Percentiles rank a stretch among this genome's conserved stretches.
These are phyloP conservation scores for Suillus fuscotomentosus DNA, from an alignment of 768 basidiomycete genomes.

Conservation along the genomic window DNA sequence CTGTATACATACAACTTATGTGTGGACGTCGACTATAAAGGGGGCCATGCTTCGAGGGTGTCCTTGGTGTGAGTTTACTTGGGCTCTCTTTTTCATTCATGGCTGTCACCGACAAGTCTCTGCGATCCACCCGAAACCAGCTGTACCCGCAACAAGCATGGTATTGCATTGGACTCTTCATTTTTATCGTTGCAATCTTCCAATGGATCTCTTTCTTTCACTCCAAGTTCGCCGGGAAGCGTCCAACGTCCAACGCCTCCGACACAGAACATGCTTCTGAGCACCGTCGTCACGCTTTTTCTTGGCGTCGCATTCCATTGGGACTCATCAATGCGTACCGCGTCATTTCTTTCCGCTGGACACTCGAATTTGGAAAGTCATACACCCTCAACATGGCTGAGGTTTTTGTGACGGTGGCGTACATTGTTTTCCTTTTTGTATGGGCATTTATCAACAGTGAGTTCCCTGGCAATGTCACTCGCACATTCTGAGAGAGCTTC, in stretches of 20 bases:
- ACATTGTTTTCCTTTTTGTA: slow-evolving; percentile 40
- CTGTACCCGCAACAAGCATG: slow-evolving; percentile 13
- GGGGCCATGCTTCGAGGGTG: neutral
- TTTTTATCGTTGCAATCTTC: slow-evolving; percentile 12
- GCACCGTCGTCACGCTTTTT: slow-evolving; percentile 33
- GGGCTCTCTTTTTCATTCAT: neutral
- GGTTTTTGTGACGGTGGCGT: slow-evolving; percentile 42
- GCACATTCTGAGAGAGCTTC: neutral
- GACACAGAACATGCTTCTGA: slow-evolving; percentile 8
- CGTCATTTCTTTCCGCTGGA: slow-evolving; percentile 44
- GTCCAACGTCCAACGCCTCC: neutral
- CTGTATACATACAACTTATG: too few species aligned
- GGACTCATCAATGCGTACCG: slow-evolving; percentile 41
- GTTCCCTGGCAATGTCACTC: slow-evolving; percentile 13
- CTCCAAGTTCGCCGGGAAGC: slow-evolving; percentile 10
- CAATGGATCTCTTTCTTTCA: slow-evolving; percentile 13
- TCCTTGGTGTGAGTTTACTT: neutral
- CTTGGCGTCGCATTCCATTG: slow-evolving; percentile 34
- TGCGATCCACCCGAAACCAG: neutral
- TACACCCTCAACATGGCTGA: slow-evolving; percentile 39
- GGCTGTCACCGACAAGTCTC: slow-evolving; percentile 6
- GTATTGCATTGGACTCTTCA: slow-evolving; percentile 14
- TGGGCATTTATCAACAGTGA: slow-evolving; percentile 46
- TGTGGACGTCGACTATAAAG: neutral
- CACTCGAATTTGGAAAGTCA: slow-evolving; percentile 40